Evolutionary conservation across 495 filamentous ascomycete species (phyloP).

Genomic region (Tuber calosporum): DNA sequence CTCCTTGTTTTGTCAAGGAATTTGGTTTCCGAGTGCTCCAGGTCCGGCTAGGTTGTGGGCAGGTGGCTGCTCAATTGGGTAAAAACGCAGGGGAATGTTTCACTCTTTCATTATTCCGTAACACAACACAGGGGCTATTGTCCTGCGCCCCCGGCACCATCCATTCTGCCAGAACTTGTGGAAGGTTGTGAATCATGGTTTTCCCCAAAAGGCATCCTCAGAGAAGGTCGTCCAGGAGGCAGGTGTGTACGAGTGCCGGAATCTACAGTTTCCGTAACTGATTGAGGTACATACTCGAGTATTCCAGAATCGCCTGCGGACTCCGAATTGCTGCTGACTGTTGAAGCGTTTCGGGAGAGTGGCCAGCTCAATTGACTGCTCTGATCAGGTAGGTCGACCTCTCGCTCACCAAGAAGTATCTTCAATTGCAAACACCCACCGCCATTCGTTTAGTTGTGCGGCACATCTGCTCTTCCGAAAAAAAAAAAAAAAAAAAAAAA

Average conservation of each 20-base stretch:
- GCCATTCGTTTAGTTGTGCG: background rate
- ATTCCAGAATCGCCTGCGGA: too few relatives aligned
- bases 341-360: background rate
- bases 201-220: background rate
- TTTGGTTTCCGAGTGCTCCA: constrained; percentile 1
- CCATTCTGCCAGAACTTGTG: background rate
- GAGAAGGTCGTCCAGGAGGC: background rate
- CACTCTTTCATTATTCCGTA: background rate
- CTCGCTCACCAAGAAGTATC: background rate
- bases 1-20: too few relatives aligned
- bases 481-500: too few relatives aligned
- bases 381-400: background rate
- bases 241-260: background rate
- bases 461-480: background rate
- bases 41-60: background rate
- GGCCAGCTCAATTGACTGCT: background rate
- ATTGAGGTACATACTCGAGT: background rate
- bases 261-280: background rate
- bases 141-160: background rate
- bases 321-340: background rate
- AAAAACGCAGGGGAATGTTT: background rate
- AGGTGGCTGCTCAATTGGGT: background rate
- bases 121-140: background rate
- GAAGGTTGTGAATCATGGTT: background rate
- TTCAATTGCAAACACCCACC: background rate